Conservation (phyloP, 202 grass and related monocot genomes). For the Alloteropsis angusta region DNA sequence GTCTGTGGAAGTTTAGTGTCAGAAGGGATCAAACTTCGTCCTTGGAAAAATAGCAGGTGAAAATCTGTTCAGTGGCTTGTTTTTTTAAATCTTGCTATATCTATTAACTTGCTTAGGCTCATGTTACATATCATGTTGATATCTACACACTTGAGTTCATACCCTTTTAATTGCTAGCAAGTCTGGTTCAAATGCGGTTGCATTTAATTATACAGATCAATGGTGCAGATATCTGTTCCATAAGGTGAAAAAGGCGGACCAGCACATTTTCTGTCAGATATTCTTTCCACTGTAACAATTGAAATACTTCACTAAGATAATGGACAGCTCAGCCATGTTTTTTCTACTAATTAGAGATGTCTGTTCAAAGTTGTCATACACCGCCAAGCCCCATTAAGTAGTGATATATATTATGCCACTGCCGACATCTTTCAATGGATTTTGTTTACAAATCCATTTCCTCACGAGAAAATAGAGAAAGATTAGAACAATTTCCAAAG, state of each 20-base stretch:
- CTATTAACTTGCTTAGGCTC: not conserved
- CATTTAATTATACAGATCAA: slow-evolving; percentile 15
- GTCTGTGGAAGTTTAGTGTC: slow-evolving; percentile 97
- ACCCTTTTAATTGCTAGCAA: not conserved
- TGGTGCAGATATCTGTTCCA: not conserved
- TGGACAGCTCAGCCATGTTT: not conserved
- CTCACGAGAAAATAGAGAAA: not conserved
- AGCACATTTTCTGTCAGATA: slow-evolving; percentile 6
- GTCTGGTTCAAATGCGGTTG: not conserved
- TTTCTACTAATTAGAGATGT: not conserved
- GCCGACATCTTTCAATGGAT: not conserved
- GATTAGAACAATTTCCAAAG: not conserved
- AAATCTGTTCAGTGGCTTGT: not conserved
- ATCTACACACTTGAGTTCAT: not conserved
- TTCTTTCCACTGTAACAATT: slow-evolving; percentile 5
- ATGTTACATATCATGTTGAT: slow-evolving; percentile 21
- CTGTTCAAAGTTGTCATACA: not conserved
- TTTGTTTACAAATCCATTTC: not conserved
- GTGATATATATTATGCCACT: not conserved
- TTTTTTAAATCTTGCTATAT: slow-evolving; percentile 2
- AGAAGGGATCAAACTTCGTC: slow-evolving; percentile 93
- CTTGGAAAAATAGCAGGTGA: slow-evolving; percentile 82
- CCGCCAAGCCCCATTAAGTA: not conserved
- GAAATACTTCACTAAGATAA: not conserved
- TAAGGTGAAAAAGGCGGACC: not conserved